Base-by-base conservation (phyloP, 202 grass and related monocot species). In the Dendrocalamus latiflorus region DNA sequence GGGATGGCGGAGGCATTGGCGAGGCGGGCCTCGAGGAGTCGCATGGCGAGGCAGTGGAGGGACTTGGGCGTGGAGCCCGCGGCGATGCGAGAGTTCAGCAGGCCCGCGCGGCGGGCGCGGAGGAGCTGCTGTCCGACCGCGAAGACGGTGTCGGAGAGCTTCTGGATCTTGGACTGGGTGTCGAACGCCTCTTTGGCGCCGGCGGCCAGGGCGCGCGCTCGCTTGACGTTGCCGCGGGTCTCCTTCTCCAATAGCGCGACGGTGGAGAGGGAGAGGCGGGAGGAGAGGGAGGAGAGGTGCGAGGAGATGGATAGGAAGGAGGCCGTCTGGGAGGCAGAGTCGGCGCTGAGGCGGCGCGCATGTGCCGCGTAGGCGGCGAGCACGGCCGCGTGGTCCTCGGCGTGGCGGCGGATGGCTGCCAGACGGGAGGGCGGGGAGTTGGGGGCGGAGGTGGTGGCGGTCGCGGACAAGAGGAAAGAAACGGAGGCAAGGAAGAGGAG, bases 11-110 rank as follows among this genome's bases (percentile, higher is more conserved):
- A 70, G 16, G 93, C 89, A 17, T 84, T 85, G 41, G 87, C 79
- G 84, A 95, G 92, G 58, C 83, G 87, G 80, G 94, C 89, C 87
- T 95, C 93, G 55, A 99, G 90, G 51, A 99, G 93, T 80, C 93
- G 96, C 96, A 98, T 95, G 59, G 96, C 91, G 30, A 98, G 96
- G 85, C 93, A 98, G 58, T 99, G 96, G 34, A 99, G 96, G 21
- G 90, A 93, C 83, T 99, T 99, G 0, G 96, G 96, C 26, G 96
- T 99, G 62, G 96, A 99, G 51, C 77, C 88, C 0, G 91, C 93
- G 36, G 96, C 96, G 49, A 99, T 95, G 68, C 83, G 85, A 44
- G 88, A 87, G 42, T 43, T 43, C 47, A 93, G 90, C 54, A 99
- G 93, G 15, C 93, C 92, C 3, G 81, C 80, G 69, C 88, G 80